Conservation (phyloP, 73 alveolate species). For the Diophrys sp. region DNA sequence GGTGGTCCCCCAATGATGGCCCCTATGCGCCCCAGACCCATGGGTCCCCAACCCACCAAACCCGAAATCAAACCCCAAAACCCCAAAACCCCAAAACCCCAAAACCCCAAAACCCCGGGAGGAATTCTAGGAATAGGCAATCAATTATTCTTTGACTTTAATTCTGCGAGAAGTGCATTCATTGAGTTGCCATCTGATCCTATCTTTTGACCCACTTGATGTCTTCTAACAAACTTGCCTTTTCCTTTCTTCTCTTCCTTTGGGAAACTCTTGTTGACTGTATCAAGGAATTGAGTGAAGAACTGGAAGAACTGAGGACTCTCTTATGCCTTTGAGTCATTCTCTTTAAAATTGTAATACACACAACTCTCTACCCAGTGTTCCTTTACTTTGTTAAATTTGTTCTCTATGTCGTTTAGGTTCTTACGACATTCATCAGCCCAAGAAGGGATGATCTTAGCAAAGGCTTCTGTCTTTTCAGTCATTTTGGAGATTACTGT, state of each 20-base stretch:
- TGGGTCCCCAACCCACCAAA: no score
- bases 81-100: no score
- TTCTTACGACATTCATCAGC: no score
- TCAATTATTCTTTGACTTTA: no score
- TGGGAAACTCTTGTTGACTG: constrained; percentile 61
- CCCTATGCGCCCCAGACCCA: no score
- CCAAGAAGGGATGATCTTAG: no score
- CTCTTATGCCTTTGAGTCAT: constrained; percentile 36
- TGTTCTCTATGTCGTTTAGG: constrained; percentile 33
- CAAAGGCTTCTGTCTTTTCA: constrained; percentile 30
- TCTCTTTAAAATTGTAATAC: constrained; percentile 23
- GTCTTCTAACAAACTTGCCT: neutral
- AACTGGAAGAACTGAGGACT: constrained; percentile 65
- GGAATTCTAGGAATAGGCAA: no score
- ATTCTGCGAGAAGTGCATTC: neutral
- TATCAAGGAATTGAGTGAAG: constrained; percentile 55
- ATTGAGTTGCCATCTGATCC: neutral
- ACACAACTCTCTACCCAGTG: constrained; percentile 24
- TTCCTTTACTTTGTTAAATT: constrained; percentile 36
- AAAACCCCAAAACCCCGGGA: no score
- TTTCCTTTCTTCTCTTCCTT: constrained; percentile 66
- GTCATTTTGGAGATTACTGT: constrained; percentile 32
- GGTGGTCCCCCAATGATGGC: no score
- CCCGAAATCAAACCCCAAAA: no score
- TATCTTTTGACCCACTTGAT: constrained; percentile 2